Base-by-base conservation (phyloP, 2,329 filamentous ascomycete genomes). In the Lasiodiplodia citricola region DNA sequence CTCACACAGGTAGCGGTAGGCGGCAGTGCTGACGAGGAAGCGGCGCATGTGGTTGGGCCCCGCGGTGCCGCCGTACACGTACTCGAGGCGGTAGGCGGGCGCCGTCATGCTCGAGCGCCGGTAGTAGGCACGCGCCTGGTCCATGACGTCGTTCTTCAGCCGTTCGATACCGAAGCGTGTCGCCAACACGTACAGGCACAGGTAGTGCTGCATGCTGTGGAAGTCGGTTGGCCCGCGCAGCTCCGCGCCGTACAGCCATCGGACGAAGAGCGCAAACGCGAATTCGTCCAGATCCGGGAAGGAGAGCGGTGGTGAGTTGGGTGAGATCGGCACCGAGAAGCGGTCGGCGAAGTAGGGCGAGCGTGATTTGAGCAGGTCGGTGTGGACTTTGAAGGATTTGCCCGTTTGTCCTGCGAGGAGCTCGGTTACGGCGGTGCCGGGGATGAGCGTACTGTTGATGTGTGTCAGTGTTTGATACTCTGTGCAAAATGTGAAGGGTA, bases 41-140 rank as follows among this genome's bases (percentile, higher is more conserved):
- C 67, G 70, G 50, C 76, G 74, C 77, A 80, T 75, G 18, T 54
- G 68, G 66, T 75, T 75, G 10, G 74, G 70, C 16, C 47, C 65
- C 3, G 51, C n/a, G 4, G 75, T 77, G 70, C 70, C 72, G 23
- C 71, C 70, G 73, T 78, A 79, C 57, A 79, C 74, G 72, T 79
- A 80, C 68, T 79, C 77, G 44, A 79, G 72, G 37, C 78, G 74
- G 70, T 76, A 79, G 18, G 78, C 71, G 2, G 78, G 73, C 18
- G 78, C 77, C 16, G 78, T 79, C 75, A 79, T 75, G 68, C 73
- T 72, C 54, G 73, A 67, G 31, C 44, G 50, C 37, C 69, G 70
- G 73, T 79, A 79, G 72, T 80, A 79, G 60, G 68, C 55, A 50
- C 78, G 74, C 44, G 75, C 70, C 44, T 74, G 71, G 67, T 80